These are phyloP conservation scores for Lachnellula hyalina DNA, from an alignment of 2,329 filamentous ascomycete species.

Conservation along the genomic window DNA sequence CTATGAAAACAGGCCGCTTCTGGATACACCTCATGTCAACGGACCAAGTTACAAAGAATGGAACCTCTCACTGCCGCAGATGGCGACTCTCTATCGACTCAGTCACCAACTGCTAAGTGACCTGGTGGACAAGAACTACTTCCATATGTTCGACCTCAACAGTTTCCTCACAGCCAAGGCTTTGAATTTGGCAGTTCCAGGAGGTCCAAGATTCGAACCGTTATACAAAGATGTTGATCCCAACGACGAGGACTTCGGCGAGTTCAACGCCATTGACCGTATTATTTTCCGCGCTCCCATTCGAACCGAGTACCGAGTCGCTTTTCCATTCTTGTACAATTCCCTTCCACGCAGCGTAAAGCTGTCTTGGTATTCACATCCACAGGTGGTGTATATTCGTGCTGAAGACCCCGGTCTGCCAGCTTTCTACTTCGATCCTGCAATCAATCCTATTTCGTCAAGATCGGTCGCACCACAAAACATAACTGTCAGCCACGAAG, in stretches of 20 bases:
- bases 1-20: conserved; percentile 85
- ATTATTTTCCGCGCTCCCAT: conserved; percentile 97
- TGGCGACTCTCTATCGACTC: conserved; percentile 90
- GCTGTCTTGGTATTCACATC: conserved; percentile 88
- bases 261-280: conserved; percentile 98
- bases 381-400: conserved; percentile 85
- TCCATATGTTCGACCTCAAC: conserved; percentile 92
- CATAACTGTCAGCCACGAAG: conserved; percentile 84
- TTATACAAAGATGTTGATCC: conserved; percentile 98
- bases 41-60: conserved; percentile 94
- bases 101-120: conserved; percentile 89
- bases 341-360: conserved; percentile 91
- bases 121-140: conserved; percentile 93
- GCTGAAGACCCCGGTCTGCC: conserved; percentile 85
- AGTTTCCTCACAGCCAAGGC: conserved; percentile 96
- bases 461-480: conserved; percentile 92
- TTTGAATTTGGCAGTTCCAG: conserved; percentile 94
- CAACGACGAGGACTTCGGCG: conserved; percentile 97
- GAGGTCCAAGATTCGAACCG: conserved; percentile 92
- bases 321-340: conserved; percentile 93
- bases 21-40: conserved; percentile 91
- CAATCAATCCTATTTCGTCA: conserved; percentile 95
- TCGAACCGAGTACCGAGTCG: conserved; percentile 90
- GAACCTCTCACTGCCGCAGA: conserved; percentile 90
- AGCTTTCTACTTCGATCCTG: conserved; percentile 96